Evolutionary conservation across 202 grass and related monocot species (phyloP), one percentile per base, ranked within the genome.

Genomic region (Hordeum pubiflorum): DNA sequence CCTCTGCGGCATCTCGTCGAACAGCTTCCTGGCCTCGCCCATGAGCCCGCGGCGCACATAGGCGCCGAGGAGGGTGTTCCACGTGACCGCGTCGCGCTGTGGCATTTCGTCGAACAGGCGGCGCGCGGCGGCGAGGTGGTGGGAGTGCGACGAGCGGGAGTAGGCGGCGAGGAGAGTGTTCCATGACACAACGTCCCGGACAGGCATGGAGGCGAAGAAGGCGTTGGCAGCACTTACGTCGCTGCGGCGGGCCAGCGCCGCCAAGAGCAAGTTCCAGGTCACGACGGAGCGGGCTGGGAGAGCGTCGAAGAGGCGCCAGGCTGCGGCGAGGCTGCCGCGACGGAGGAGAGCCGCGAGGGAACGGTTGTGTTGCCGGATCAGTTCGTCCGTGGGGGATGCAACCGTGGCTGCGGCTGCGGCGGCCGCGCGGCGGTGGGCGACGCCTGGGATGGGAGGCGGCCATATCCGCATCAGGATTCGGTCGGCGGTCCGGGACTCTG

Each of bases 241-340:
- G 8, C 58, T 20, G 46, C 69, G 31, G 69, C 92, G 86, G 0
- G 81, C 87, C 22, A 91, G 73, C 48, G 80, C 92, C 24, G 81
- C 81, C 22, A 94, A 72, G 78, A 94, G 13, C 58, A 79, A 78
- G 59, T 94, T 94, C 92, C 89, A 94, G 8, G 92, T 89, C 69
- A 91, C 84, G 29, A 91, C 89, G 70, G 20, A 32, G 86, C 86
- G 87, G 56, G 23, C 66, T 4, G 83, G 88, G 69, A 96, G 48
- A 22, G 85, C 56, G 55, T 97, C 90, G 80, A 97, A 97, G 83
- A 88, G 78, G 41, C 70, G 81, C 4, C 83, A 70, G 22, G 93
- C 93, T 24, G 75, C 87, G 10, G 36, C 69, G 26, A 90, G 75
- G 71, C 82, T 87, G 61, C 90, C 88, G 32, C 71, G 14, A n/a